Base-by-base conservation (phyloP, 2,329 filamentous ascomycete species). In the Herpotrichia juniperi region DNA sequence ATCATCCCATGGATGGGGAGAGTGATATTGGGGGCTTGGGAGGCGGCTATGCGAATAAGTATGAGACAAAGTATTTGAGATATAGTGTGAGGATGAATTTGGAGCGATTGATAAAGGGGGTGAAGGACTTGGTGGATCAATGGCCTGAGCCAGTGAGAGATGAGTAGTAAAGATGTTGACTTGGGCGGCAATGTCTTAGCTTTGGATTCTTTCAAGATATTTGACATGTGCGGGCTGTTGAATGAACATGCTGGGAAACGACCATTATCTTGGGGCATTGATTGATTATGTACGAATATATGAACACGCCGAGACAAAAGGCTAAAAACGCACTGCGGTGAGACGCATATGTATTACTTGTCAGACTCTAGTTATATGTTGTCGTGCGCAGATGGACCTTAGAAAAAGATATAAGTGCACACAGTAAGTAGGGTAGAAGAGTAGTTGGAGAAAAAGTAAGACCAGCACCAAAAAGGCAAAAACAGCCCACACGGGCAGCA, bases 1-100 rank as follows among this genome's bases (percentile, higher is more conserved):
- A 69, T 56, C 66, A 68, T 55, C 66, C 66, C 8, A 52, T 59
- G 52, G 53, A 63, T 25, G 66, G 66, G 21, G 58, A 68, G 57
- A 68, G 64, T 42, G 66, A 68, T 62, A 69, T 68, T 49, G 64
- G 64, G 4, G 64, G 65, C 3, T 50, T 68, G 49, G 66, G 66
- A 4, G 66, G 66, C 12, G 66, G 66, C 35, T 69, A 68, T 63
- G 66, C 63, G 32, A 64, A 40, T 22, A 63, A 58, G 51, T 65
- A 61, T 39, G 66, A 68, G 61, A 69, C 66, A 0, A 68, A 68
- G 54, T 69, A 68, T 61, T 45, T 69, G 56, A 53, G 64, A 48
- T 58, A 63, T 46, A 69, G 66, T 58, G 65, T 69, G 31, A 50
- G 65, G 51, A 69, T 69, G 66, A 69, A 69, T 57, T 48, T 69